A percentile compares a stretch with the other conserved stretches of the same genome.
phyloP scores from a whole-genome alignment of 169 alveolate genomes.

The Plasmodium sp. region DNA sequence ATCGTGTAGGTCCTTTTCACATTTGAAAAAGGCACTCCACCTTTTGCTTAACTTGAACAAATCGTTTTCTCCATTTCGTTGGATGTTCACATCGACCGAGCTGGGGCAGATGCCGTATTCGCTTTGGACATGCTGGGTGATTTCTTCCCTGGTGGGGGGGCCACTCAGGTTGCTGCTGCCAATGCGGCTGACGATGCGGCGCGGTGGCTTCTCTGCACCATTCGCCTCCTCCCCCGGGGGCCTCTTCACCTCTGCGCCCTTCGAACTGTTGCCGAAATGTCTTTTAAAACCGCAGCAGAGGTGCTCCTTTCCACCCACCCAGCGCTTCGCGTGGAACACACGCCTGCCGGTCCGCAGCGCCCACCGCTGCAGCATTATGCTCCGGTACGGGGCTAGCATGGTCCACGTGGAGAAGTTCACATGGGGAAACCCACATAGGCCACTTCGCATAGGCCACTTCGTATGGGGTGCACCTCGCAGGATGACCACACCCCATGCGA shows the following conservation, averaged over 20 bases:
- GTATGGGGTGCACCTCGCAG: not conserved
- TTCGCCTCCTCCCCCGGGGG: not conserved
- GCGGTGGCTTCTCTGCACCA: not conserved
- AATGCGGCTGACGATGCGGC: not conserved
- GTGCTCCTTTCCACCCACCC: not conserved
- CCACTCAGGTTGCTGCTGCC: not conserved
- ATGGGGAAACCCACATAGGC: not conserved
- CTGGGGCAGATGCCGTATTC: constrained; percentile 13
- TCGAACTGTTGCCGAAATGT: not conserved
- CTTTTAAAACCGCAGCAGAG: not conserved
- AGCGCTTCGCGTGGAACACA: not conserved
- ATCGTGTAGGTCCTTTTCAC: constrained; percentile 48
- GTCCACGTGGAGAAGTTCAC: not conserved
- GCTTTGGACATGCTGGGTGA: not conserved
- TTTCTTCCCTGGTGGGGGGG: not conserved
- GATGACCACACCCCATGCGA: not conserved
- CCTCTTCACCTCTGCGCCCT: not conserved
- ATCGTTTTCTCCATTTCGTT: not conserved
- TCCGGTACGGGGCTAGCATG: constrained; percentile 8
- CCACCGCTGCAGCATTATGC: not conserved
- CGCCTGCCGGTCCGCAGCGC: not conserved
- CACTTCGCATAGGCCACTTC: not conserved
- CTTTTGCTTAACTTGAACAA: constrained; percentile 10
- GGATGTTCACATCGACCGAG: not conserved
- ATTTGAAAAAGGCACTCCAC: constrained; percentile 42